Percentiles rank a stretch among this genome's conserved stretches.
Evolutionary conservation across 768 basidiomycete genomes (phyloP).

Genomic region (Leccinum aurantiacum): DNA sequence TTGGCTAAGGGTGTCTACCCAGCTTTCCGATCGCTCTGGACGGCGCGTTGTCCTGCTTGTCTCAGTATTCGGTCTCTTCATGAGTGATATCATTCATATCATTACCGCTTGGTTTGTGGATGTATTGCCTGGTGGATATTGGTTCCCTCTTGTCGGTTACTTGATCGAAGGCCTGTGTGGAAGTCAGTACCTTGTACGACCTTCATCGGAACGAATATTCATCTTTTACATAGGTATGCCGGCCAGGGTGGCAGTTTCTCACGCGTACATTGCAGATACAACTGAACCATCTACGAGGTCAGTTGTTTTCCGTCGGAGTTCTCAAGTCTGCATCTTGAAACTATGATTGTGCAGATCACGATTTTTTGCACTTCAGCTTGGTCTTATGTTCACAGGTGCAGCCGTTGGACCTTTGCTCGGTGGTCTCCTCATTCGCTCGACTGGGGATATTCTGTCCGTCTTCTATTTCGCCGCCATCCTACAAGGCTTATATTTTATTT

Average conservation of each 20-base stretch:
- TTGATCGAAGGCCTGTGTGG: constrained; percentile 70
- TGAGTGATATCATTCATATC: constrained; percentile 66
- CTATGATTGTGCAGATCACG: constrained; percentile 46
- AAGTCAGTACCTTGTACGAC: constrained; percentile 42
- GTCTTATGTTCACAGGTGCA: constrained; percentile 72
- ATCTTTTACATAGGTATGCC: constrained; percentile 44
- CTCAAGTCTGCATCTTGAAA: constrained; percentile 5
- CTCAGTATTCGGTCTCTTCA: constrained; percentile 57
- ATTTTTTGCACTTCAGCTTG: constrained; percentile 62
- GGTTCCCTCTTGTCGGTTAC: constrained; percentile 69
- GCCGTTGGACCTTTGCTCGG: constrained; percentile 77
- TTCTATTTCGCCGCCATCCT: too few relatives aligned
- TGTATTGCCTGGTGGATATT: constrained; percentile 75
- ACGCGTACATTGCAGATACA: constrained; percentile 73
- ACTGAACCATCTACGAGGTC: constrained; percentile 56
- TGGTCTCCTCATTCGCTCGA: constrained; percentile 49
- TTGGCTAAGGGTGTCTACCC: neutral
- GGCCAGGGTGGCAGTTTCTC: constrained; percentile 48
- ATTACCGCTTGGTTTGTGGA: constrained; percentile 59
- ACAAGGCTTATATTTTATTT: too few relatives aligned
- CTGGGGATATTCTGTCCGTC: too few relatives aligned
- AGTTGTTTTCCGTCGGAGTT: constrained; percentile 1
- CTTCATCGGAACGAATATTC: neutral
- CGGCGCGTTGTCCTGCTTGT: constrained; percentile 64
- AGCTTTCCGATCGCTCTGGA: constrained; percentile 80